Evolutionary conservation across 805 yeast genomes (phyloP).

Genomic region (Ogataea zsoltii): DNA sequence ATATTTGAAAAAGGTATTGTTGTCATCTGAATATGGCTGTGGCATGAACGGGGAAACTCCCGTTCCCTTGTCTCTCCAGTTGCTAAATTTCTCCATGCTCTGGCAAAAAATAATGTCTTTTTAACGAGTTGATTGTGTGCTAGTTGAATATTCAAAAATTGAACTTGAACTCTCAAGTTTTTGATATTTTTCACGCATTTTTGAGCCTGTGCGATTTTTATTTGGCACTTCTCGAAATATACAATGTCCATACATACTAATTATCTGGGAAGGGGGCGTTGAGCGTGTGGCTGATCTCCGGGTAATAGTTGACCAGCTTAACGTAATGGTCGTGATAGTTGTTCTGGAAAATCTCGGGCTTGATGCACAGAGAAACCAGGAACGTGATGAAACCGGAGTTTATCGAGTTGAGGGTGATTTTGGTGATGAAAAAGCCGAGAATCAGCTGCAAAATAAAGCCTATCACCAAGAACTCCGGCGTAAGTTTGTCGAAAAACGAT

Average conservation of each 20-base stretch:
- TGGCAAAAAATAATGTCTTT: no score
- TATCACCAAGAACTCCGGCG: constrained; percentile 29
- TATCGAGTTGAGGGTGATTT: constrained; percentile 70
- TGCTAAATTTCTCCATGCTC: constrained; percentile 77
- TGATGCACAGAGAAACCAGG: constrained; percentile 78
- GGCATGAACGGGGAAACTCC: constrained; percentile 93
- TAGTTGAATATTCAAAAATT: no score
- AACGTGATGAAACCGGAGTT: constrained; percentile 83
- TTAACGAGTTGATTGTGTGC: no score
- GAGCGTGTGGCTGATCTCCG: constrained; percentile 33
- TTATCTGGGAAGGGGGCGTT: constrained; percentile 30
- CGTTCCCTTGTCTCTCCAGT: constrained; percentile 86
- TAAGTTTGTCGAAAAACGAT: constrained; percentile 18
- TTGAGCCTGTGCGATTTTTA: background rate
- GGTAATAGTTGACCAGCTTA: constrained; percentile 31
- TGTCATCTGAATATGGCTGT: constrained; percentile 28
- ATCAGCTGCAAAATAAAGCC: constrained; percentile 44
- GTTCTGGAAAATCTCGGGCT: constrained; percentile 78
- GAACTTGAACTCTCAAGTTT: no score
- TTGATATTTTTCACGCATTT: no score
- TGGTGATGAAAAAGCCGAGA: constrained; percentile 73
- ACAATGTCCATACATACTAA: background rate
- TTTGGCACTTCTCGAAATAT: no score
- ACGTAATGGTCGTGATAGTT: constrained; percentile 59
- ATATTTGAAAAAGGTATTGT: constrained; percentile 7